These are phyloP conservation scores for Colletotrichum trifolii DNA, from an alignment of 2,329 filamentous ascomycete genomes.

Conservation along the genomic window DNA sequence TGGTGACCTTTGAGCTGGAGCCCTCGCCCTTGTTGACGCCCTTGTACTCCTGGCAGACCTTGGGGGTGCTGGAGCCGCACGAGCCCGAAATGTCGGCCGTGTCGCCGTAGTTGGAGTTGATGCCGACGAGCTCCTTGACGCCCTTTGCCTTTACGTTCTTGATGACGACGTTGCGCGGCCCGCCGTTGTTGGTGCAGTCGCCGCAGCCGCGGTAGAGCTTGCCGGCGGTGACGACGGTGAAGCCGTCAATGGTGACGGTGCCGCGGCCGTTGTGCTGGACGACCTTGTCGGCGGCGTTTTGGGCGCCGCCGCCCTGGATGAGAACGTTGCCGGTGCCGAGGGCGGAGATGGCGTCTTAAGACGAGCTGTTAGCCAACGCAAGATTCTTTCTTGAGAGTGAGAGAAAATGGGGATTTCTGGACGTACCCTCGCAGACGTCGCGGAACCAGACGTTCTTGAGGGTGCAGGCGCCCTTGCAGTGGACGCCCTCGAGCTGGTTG, in stretches of 20 bases:
- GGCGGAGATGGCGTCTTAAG: slow-evolving; percentile 33
- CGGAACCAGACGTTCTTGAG: slow-evolving; percentile 52
- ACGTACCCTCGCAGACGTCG: slow-evolving; percentile 50
- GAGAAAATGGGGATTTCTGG: rapidly evolving
- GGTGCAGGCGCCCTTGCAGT: slow-evolving; percentile 60
- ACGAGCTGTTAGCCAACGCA: not conserved
- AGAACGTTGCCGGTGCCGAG: slow-evolving; percentile 33
- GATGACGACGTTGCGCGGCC: slow-evolving; percentile 33
- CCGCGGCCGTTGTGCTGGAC: slow-evolving; percentile 49
- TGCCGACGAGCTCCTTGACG: slow-evolving; percentile 51
- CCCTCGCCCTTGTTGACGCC: slow-evolving; percentile 34
- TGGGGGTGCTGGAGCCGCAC: slow-evolving; percentile 34
- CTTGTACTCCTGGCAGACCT: slow-evolving; percentile 39
- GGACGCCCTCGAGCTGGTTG: slow-evolving; percentile 61
- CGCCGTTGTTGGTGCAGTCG: slow-evolving; percentile 49
- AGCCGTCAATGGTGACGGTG: slow-evolving; percentile 45
- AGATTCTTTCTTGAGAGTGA: too few relatives aligned
- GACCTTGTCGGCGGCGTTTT: slow-evolving; percentile 47
- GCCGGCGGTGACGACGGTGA: slow-evolving; percentile 53
- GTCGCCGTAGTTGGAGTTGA: slow-evolving; percentile 52
- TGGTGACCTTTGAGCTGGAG: slow-evolving; percentile 35
- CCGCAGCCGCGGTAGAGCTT: slow-evolving; percentile 58
- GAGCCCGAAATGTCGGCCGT: slow-evolving; percentile 39
- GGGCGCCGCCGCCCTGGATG: slow-evolving; percentile 47
- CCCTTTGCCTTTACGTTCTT: slow-evolving; percentile 35